Evolutionary conservation across 805 yeast species (phyloP).

Genomic region (Suhomyces sp.): DNA sequence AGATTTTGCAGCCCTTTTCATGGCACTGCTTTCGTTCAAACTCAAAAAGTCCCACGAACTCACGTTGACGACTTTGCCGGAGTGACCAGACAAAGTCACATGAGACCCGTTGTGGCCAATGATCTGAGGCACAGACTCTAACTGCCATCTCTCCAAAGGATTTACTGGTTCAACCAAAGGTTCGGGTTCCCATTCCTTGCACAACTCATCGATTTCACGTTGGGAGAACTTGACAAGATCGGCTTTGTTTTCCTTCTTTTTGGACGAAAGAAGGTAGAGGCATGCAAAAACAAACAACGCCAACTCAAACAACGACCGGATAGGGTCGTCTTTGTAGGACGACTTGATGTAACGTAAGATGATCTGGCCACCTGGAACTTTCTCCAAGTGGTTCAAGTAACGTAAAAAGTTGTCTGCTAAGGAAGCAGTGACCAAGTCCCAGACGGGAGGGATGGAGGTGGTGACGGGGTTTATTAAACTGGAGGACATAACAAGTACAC

Average conservation of each 20-base stretch:
- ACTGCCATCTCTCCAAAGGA: constrained; percentile 56
- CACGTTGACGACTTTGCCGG: constrained; percentile 53
- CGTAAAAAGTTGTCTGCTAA: constrained; percentile 32
- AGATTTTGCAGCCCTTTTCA: constrained; percentile 52
- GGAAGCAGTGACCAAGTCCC: constrained; percentile 32
- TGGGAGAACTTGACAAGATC: constrained; percentile 59
- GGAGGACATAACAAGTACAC: not conserved
- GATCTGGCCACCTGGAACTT: constrained; percentile 56
- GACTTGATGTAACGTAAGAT: constrained; percentile 70
- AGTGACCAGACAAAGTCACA: constrained; percentile 23
- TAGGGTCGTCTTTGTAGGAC: constrained; percentile 91
- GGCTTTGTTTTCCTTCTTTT: constrained; percentile 70
- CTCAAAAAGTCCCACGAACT: constrained; percentile 71
- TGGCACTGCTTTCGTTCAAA: constrained; percentile 46
- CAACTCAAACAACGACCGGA: constrained; percentile 79
- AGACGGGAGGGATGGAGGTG: constrained; percentile 34
- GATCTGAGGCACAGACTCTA: constrained; percentile 61
- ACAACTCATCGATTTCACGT: constrained; percentile 74
- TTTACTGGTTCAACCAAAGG: constrained; percentile 62
- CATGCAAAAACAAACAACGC: constrained; percentile 76
- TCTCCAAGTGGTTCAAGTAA: constrained; percentile 35
- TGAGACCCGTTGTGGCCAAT: constrained; percentile 51
- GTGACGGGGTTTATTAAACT: not conserved
- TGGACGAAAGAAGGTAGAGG: constrained; percentile 75
- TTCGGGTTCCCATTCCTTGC: constrained; percentile 91